A percentile compares a stretch with the other conserved stretches of the same genome.
These are phyloP conservation scores for Plectranthus barbatus DNA, from an alignment of 257 asterid genomes.

Conservation along the genomic window DNA sequence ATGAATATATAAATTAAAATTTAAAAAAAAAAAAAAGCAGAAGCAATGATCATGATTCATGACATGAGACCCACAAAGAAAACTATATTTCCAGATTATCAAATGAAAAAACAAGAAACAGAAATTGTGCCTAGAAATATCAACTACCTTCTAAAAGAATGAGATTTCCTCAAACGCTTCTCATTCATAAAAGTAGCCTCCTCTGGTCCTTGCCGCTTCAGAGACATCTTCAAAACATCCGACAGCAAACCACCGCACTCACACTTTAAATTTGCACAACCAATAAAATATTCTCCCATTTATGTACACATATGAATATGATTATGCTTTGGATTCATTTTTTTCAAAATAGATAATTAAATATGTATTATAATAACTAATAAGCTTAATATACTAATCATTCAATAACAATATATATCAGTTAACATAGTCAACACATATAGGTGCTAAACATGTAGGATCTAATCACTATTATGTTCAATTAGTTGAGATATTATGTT, in stretches of 20 bases:
- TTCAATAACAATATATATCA: too few relatives aligned
- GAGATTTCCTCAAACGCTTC: slow-evolving; percentile 46
- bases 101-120: not conserved
- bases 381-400: too few relatives aligned
- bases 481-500: too few relatives aligned
- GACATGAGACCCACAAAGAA: not conserved
- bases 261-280: not conserved
- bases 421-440: too few relatives aligned
- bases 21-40: too few relatives aligned
- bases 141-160: slow-evolving; percentile 49
- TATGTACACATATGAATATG: too few relatives aligned
- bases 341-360: too few relatives aligned
- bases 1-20: not conserved
- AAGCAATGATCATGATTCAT: not conserved
- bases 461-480: too few relatives aligned
- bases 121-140: not conserved
- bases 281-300: too few relatives aligned
- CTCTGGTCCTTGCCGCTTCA: slow-evolving; percentile 49
- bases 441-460: too few relatives aligned
- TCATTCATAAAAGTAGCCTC: slow-evolving; percentile 43
- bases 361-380: too few relatives aligned
- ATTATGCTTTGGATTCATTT: too few relatives aligned
- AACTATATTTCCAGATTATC: not conserved
- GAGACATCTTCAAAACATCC: slow-evolving; percentile 23
- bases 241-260: not conserved